These are phyloP conservation scores for Hirsutella minnesotensis DNA, from an alignment of 2,329 filamentous ascomycete genomes.

Conservation along the genomic window DNA sequence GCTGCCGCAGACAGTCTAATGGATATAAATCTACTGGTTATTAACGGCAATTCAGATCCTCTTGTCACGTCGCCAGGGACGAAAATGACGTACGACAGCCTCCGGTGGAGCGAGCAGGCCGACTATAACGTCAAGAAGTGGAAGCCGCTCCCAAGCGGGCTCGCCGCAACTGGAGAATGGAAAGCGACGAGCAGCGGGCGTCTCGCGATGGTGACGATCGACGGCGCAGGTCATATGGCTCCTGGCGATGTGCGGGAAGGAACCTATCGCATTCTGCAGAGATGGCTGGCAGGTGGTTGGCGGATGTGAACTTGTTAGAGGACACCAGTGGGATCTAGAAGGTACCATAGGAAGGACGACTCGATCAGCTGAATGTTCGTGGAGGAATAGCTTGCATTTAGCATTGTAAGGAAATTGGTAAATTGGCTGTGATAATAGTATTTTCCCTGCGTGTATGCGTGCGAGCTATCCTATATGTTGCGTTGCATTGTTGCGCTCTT, in stretches of 20 bases:
- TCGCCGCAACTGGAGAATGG: constrained; percentile 5
- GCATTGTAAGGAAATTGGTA: no score
- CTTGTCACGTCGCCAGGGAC: constrained; percentile 12
- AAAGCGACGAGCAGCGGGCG: constrained; percentile 6
- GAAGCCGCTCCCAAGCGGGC: neutral
- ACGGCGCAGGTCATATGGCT: constrained; percentile 29
- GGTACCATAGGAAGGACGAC: no score
- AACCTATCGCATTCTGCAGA: constrained; percentile 7
- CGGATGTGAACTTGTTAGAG: neutral
- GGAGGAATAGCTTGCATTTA: no score
- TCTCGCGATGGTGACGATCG: constrained; percentile 13
- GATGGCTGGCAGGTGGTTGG: constrained; percentile 6
- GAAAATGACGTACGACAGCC: constrained; percentile 22
- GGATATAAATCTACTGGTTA: constrained; percentile 1
- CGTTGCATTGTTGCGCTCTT: no score
- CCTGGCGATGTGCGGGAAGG: constrained; percentile 9
- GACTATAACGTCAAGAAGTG: constrained; percentile 22
- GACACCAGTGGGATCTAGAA: no score
- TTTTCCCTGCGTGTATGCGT: no score
- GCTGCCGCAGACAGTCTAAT: neutral
- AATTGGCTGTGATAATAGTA: no score
- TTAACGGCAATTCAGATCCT: constrained; percentile 7
- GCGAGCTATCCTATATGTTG: no score
- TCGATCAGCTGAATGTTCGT: no score
- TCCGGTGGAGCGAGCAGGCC: constrained; percentile 30